Evolutionary conservation across 2,329 filamentous ascomycete genomes (phyloP), one percentile per base, ranked within the genome.

Genomic region (Alternaria burnsii): DNA sequence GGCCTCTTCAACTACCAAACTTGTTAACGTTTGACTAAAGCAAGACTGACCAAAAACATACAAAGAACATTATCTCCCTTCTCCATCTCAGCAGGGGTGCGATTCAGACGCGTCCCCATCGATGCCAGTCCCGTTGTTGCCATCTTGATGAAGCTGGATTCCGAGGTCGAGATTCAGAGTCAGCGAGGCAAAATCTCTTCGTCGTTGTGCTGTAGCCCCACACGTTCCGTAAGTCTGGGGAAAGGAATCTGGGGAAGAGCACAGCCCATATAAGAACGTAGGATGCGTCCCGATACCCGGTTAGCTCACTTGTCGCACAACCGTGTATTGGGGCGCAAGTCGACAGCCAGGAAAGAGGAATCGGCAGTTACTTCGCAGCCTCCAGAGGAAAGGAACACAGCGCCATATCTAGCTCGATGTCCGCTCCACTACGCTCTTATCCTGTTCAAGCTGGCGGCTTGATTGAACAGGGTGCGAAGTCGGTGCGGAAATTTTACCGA

Each of bases 341-440:
- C 51, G 47, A 54, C 47, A 41, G 54, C 57, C 58, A 66, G 67
- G 66, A 58, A 61, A 58, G 58, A 47, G 59, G 52, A 62, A 56
- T 69, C 73, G 72, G 73, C 69, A 76, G 71, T 76, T 76, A 70
- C 36, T 59, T 60, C 40, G 52, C 52, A 66, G 55, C 67, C 52
- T 63, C 43, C 48, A 60, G 55, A 54, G 30, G 43, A 52, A 53
- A 57, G 54, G 42, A 55, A 60, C 61, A 53, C 51, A 69, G 57
- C 46, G n/a, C 56, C 61, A 61, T 65, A 52, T 58, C 65, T 65
- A 62, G 60, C 64, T 69, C 56, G 52, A 68, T 66, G 59, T 40
- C 47, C 46, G 47, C 42, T 62, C 57, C 60, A 64, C 63, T 43
- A 41, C 51, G 50, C 42, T 40, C 62, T 62, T 64, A 47, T 34